Conservation (phyloP, 2,329 filamentous ascomycete species). For the Dactylellina parvicollis region DNA sequence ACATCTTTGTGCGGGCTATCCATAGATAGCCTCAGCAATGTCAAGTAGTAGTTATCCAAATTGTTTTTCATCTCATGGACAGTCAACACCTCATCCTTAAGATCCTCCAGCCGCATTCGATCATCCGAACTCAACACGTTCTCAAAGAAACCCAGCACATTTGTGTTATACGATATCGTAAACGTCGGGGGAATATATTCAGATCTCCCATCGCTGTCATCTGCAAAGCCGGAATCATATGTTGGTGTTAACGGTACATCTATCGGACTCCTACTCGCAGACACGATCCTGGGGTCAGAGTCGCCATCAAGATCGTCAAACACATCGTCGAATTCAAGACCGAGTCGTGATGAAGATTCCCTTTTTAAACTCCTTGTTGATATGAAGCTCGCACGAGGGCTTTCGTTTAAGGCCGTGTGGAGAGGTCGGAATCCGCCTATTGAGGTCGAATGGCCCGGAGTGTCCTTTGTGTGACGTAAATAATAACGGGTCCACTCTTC, state of each 20-base stretch:
- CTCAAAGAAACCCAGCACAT: constrained; percentile 35
- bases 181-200: constrained; percentile 51
- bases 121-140: constrained; percentile 35
- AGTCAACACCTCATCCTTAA: constrained; percentile 56
- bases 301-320: constrained; percentile 51
- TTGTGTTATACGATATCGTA: constrained; percentile 47
- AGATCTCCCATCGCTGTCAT: constrained; percentile 27
- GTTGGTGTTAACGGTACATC: constrained; percentile 43
- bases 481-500: constrained; percentile 52
- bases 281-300: constrained; percentile 42
- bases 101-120: constrained; percentile 41
- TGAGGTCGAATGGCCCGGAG: constrained; percentile 13
- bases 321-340: constrained; percentile 51
- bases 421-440: constrained; percentile 46
- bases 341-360: constrained; percentile 46
- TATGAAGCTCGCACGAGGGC: constrained; percentile 43
- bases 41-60: constrained; percentile 57
- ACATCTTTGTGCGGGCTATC: constrained; percentile 57
- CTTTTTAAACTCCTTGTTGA: constrained; percentile 25
- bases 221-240: constrained; percentile 38
- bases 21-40: constrained; percentile 56
- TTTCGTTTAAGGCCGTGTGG: constrained; percentile 37
- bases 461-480: constrained; percentile 48
- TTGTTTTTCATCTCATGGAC: constrained; percentile 57
- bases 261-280: constrained; percentile 39